Conservation (phyloP, 2,329 filamentous ascomycete species). For the Tolypocladium ophioglossoides region DNA sequence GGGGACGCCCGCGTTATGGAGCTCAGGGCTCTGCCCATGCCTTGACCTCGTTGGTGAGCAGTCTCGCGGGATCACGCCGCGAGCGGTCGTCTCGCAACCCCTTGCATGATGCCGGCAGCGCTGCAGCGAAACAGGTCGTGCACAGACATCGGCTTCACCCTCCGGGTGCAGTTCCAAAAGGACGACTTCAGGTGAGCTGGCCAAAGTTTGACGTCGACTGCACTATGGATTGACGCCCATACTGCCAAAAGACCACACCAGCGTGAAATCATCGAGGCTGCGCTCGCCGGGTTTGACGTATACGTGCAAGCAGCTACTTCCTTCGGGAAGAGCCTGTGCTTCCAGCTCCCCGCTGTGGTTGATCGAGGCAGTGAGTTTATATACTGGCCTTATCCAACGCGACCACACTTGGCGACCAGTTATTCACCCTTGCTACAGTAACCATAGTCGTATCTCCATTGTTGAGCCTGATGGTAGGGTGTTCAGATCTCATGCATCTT, state of each 20-base stretch:
- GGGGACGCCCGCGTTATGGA: not conserved
- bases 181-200: constrained; percentile 52
- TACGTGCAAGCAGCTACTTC: constrained; percentile 86
- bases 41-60: not conserved
- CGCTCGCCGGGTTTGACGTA: constrained; percentile 76
- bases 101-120: constrained; percentile 24
- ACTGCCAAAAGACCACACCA: constrained; percentile 56
- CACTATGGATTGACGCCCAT: not conserved
- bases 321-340: constrained; percentile 90
- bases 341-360: constrained; percentile 81
- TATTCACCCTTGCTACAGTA: constrained; percentile 35
- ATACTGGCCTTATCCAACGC: not conserved
- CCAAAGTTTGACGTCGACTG: not conserved
- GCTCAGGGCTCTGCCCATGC: not conserved
- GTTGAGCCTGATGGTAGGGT: constrained; percentile 69
- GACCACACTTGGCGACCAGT: not conserved
- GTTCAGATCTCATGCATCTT: constrained; percentile 1
- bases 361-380: constrained; percentile 66
- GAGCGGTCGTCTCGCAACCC: not conserved
- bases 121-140: constrained; percentile 36
- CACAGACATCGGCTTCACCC: constrained; percentile 62
- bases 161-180: constrained; percentile 65
- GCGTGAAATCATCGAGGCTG: constrained; percentile 75
- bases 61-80: not conserved
- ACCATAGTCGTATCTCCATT: constrained; percentile 87